phyloP scores from a whole-genome alignment of 23 red algal species.

The Gracilariopsis chorda region DNA sequence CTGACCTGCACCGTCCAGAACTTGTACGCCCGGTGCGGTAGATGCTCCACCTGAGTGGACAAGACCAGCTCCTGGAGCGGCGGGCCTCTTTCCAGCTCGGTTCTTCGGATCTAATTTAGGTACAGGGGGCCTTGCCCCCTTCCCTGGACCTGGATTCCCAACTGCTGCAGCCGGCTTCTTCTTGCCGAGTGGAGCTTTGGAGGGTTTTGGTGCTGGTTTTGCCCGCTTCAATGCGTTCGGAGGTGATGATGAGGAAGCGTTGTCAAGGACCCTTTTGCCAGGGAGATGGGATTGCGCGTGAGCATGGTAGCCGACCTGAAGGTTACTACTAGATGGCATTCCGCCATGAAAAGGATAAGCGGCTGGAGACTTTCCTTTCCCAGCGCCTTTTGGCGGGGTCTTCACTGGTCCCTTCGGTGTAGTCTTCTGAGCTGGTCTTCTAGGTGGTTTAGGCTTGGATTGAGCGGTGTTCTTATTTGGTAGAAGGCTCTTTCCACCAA shows the following conservation, averaged over 20 bases:
- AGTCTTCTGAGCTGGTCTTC: slow-evolving; percentile 11
- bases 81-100: neutral
- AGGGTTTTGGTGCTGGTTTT: neutral
- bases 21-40: neutral
- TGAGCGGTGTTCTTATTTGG: neutral
- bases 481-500: slow-evolving; percentile 38
- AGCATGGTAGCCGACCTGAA: neutral
- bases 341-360: slow-evolving; percentile 6
- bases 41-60: neutral
- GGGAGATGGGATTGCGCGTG: neutral
- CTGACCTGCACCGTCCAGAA: neutral
- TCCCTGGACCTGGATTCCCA: neutral
- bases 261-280: neutral
- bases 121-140: neutral
- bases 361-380: neutral
- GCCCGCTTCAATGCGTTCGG: neutral
- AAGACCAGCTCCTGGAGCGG: neutral
- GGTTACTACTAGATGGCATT: neutral
- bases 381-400: slow-evolving; percentile 9
- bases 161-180: neutral
- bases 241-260: neutral
- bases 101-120: neutral
- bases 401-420: neutral
- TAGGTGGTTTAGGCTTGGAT: slow-evolving; percentile 15
- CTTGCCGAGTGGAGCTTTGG: neutral